Evolutionary conservation across 441 rosid genomes (phyloP), one percentile per base, ranked within the genome.

Genomic region (Erodium moschatum): DNA sequence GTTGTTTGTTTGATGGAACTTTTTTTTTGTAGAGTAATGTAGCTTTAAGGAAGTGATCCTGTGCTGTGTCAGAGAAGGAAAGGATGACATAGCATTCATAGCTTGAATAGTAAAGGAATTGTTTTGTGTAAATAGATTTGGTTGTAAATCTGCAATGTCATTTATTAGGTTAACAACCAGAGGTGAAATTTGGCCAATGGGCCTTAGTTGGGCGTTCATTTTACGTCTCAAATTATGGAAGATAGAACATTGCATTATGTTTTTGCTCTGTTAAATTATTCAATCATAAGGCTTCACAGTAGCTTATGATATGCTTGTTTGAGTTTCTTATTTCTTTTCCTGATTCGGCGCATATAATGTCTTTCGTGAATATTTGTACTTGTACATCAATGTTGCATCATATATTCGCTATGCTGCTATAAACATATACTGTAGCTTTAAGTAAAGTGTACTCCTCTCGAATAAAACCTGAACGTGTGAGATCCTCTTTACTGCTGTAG

Each of bases 401-500:
- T 16, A 61, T 61, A 10, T 60, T 35, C 40, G 40, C 40, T 35
- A 1, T 1, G 40, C 40, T 35, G 40, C 40, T 35, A 35, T 35
- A 35, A 35, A 1, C 3, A 35, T 35, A 7, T 35, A 35, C 1
- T 35, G 40, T 35, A 7, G 40, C 40, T 35, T 35, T 35, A 7
- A 6, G 40, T 35, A 6, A 5, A 35, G 40, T 35, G 40, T 35
- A 35, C 40, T 5, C 40, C 40, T 35, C 0, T 0, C 9, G 40
- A 35, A 1, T 35, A 6, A 6, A 35, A 5, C 40, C 40, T 35
- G 40, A 35, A 35, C 6, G 40, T 35, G 31, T 60, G 63, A 18
- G 27, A 60, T 58, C 27, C 12, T 60, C n/a, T 60, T 65, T 44
- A 31, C 56, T 69, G 12, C 5, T 66, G 2, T 71, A 70, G 78